Evolutionary conservation across 768 basidiomycete species (phyloP).

Genomic region (Tricholoma matsutake): DNA sequence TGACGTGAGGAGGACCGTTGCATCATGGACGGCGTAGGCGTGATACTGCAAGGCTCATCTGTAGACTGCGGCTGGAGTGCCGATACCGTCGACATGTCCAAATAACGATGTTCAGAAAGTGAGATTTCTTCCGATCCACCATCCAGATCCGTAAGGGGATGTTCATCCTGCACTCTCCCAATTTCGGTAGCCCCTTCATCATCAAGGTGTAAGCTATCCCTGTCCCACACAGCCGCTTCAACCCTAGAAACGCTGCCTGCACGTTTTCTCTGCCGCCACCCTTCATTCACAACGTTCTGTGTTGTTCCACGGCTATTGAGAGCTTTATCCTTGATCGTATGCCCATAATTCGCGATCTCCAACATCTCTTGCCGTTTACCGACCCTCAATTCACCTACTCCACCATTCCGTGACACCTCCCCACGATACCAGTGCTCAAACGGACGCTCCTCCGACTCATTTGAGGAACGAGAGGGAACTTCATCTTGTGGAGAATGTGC

Average conservation of each 20-base stretch:
- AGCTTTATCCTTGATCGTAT: conserved; percentile 42
- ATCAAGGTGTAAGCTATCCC: conserved; percentile 69
- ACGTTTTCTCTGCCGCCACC: conserved; percentile 44
- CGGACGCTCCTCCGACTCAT: conserved; percentile 77
- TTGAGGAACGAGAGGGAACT: conserved; percentile 52
- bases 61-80: conserved; percentile 18
- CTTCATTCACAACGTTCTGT: conserved; percentile 20
- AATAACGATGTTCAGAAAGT: conserved; percentile 21
- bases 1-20: conserved; percentile 33
- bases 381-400: conserved; percentile 81
- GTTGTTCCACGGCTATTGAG: conserved; percentile 19
- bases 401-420: conserved; percentile 81
- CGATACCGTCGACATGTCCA: conserved; percentile 20
- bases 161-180: conserved; percentile 69
- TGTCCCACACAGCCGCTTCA: conserved; percentile 49
- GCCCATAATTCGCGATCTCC: conserved; percentile 84
- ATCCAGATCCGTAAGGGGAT: conserved; percentile 73
- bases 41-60: conserved; percentile 37
- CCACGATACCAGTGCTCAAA: conserved; percentile 92
- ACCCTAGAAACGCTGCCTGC: conserved; percentile 64
- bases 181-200: conserved; percentile 45
- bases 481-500: conserved; percentile 35
- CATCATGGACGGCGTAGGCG: conserved; percentile 36
- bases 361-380: conserved; percentile 79
- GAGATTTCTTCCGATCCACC: conserved; percentile 42